Evolutionary conservation across 1,284 basidiomycete genomes (phyloP), one percentile per base, ranked within the genome.

Genomic region (Trametes versicolor): DNA sequence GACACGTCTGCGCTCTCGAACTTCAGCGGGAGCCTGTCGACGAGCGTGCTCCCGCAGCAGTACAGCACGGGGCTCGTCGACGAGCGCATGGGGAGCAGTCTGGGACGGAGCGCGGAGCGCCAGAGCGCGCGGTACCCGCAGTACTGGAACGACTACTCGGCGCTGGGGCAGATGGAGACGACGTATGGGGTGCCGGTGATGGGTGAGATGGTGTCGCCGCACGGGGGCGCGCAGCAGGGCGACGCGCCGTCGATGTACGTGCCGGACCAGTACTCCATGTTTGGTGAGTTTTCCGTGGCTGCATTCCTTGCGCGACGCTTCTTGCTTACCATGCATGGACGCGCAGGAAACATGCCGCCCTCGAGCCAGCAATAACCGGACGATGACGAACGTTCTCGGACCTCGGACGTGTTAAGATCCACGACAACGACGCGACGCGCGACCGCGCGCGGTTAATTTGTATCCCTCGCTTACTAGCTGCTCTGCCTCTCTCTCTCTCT

Each of bases 1-100:
- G 83, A 84, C 17, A 71, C 74, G 51, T 66, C 72, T 8, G 69
- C 78, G 43, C 76, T 63, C 43, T 51, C 78, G 47, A 75, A 77
- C 36, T 84, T 82, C 65, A 76, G 81, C 15, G 78, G 80, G 15
- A 80, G 82, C 45, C 70, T 90, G 56, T 86, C 88, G 49, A 90
- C 89, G 25, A 87, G 87, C 1, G 87, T 88, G 47, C 79, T 90
- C 51, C 87, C 89, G 0, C 90, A 90, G 68, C 79, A 88, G 70
- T 92, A 91, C 73, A 90, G 88, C 76, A 90, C 88, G 3, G 89
- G 89, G 0, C 78, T 91, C 57, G 78, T 85, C 5, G 87, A 88
- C 68, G 74, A 70, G 63, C 72, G 74, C 34, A 65, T 65, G 58
- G 67, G 70, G 59, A 65, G 68, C 48, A 67, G 68, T 34, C 56